Base-by-base conservation (phyloP, 2,329 filamentous ascomycete species). In the Colletotrichum noveboracense region DNA sequence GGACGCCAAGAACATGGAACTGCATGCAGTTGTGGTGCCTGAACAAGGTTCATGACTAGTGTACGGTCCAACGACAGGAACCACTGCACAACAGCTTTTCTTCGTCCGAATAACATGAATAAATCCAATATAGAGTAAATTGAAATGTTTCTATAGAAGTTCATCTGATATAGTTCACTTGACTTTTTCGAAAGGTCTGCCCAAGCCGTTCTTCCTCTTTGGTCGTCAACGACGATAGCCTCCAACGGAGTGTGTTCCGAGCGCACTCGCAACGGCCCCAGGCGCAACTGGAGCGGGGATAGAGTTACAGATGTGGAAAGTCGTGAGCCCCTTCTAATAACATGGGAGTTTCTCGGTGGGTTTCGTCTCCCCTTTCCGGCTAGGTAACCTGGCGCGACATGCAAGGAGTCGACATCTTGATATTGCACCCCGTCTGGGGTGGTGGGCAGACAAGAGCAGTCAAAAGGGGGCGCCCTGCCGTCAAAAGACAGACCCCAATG, bases 21-120 rank as follows among this genome's bases (percentile, higher is more conserved):
- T 58, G 65, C 58, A 69, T 58, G 64, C 48, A 58, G 16, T 64
- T 38, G 28, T 32, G 68, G 56, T 64, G 56, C n/a, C 36, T n/a
- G 58, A 65, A 36, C 73, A 75, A 62, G 73, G 73, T 73, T 55
- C 70, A 75, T 75, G 73, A 75, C 73, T 75, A 73, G 70, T 65
- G 64, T 8, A 65, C 34, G 10, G 34, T 26, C 58, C 26, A 16
- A 48, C 73, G 36, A 43, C 38, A 24, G 69, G 56, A 73, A 24
- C 64, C 56, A 36, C 14, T 48, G 34, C 24, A 38, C 24, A 36
- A 26, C 30, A 60, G 12, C 58, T 55, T 55, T 30, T 56, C 65
- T 26, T 48, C 43, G 48, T 68, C 64, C 52, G 38, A 68, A 48
- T n/a, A n/a, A 48, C 16, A 38, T 52, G 64, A n/a, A 16, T 24